Evolutionary conservation across 129 eudicot genomes (phyloP), one percentile per base, ranked within the genome.

Genomic region (Centella asiatica): DNA sequence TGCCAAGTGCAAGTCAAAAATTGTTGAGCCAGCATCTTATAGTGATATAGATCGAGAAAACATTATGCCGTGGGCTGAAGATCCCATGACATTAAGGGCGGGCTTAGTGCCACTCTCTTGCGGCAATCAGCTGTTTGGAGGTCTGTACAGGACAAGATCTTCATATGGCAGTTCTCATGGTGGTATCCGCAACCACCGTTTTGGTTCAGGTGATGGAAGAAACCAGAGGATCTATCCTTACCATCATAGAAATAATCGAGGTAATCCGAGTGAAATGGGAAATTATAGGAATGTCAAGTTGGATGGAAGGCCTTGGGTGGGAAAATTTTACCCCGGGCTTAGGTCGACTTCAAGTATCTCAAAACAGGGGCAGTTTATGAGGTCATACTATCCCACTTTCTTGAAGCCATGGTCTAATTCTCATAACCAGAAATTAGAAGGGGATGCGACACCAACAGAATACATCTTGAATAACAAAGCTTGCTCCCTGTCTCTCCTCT

Each of bases 351-450:
- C 68, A 22, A 66, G 11, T 25, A 69, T 69, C 70, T 37, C 65
- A 39, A 64, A 69, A 51, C 72, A 57, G 60, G 75, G 71, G 54
- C 70, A 64, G 50, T 39, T 24, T 36, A 18, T 36, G 29, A 69
- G 64, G 70, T 18, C 57, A 17, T 44, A 34, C 53, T 28, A 57
- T 57, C 52, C 60, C 1, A 31, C 19, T 55, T 42, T 45, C 29
- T 47, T 20, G 40, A 65, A 18, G 52, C 45, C 53, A 2, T 36
- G 25, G 42, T 72, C 51, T 12, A 33, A 1, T 72, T 56, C 62
- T 44, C 36, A n/a, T 64, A 34, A 18, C 24, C 48, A 39, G 17
- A 44, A 69, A 24, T 59, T 36, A 40, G 49, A 47, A 57, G 37
- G 37, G 1, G 47, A 20, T 20, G 17, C 24, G 8, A 42, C 33